Percentiles rank a stretch among this genome's conserved stretches.
phyloP scores from a whole-genome alignment of 331 rosid genomes.

The Rhamnella rubrinervis region DNA sequence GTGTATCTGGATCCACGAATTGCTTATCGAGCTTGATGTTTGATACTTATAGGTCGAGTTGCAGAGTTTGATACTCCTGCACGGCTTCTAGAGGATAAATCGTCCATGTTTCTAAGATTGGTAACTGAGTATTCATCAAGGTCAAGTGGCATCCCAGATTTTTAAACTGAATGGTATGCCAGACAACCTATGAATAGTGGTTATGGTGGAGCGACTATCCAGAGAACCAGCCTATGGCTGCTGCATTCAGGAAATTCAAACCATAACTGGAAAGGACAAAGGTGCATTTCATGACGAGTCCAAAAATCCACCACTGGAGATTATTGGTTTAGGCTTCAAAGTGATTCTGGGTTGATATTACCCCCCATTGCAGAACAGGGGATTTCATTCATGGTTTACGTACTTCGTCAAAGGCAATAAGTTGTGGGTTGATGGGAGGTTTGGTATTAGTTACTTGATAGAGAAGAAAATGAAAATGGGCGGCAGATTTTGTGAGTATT shows the following conservation, averaged over 20 bases:
- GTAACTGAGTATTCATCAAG: conserved; percentile 81
- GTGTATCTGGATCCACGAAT: neutral
- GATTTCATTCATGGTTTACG: conserved; percentile 33
- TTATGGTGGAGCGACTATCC: conserved; percentile 27
- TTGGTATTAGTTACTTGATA: conserved; percentile 26
- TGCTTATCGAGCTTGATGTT: conserved; percentile 14
- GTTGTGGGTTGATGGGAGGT: conserved; percentile 17
- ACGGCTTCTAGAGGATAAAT: conserved; percentile 73
- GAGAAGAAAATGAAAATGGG: conserved; percentile 17
- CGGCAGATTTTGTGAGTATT: conserved; percentile 26
- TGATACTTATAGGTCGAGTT: conserved; percentile 63
- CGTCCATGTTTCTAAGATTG: conserved; percentile 90
- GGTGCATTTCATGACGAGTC: conserved; percentile 4
- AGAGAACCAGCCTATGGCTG: conserved; percentile 20
- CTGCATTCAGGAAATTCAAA: conserved; percentile 25
- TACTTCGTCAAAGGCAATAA: conserved; percentile 27
- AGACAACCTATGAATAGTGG: conserved; percentile 24
- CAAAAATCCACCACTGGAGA: conserved; percentile 24
- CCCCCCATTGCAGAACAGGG: conserved; percentile 29
- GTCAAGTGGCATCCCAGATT: conserved; percentile 71
- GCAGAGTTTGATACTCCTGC: conserved; percentile 80
- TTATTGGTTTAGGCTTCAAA: conserved; percentile 24
- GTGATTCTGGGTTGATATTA: conserved; percentile 27
- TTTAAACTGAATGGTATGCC: conserved; percentile 37
- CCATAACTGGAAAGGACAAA: conserved; percentile 22